These are phyloP conservation scores for Ogataea pini DNA, from an alignment of 805 yeast species.

Conservation along the genomic window DNA sequence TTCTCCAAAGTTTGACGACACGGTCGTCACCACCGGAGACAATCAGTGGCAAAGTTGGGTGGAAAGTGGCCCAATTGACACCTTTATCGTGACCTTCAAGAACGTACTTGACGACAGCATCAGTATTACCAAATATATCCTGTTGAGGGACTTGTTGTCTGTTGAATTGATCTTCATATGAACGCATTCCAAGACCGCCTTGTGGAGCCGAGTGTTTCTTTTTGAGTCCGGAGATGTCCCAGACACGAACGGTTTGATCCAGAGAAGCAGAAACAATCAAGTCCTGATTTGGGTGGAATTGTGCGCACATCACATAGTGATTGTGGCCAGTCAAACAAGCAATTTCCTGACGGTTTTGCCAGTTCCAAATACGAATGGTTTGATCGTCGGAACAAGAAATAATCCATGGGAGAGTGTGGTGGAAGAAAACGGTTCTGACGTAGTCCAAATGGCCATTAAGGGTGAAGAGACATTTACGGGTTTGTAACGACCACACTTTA, in stretches of 20 bases:
- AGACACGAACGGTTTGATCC: slow-evolving; percentile 98
- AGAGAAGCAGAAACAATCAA: slow-evolving; percentile 92
- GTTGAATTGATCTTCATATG: slow-evolving; percentile 51
- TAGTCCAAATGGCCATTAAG: slow-evolving; percentile 93
- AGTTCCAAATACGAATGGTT: slow-evolving; percentile 98
- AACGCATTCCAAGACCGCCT: slow-evolving; percentile 38
- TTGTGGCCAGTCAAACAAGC: slow-evolving; percentile 98
- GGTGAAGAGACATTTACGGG: slow-evolving; percentile 89
- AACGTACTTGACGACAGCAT: slow-evolving; percentile 92
- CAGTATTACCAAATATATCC: slow-evolving; percentile 92
- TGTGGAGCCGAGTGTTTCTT: slow-evolving; percentile 86
- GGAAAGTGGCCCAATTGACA: slow-evolving; percentile 98
- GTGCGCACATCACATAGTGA: slow-evolving; percentile 98
- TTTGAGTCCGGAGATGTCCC: slow-evolving; percentile 96
- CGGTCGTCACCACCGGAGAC: slow-evolving; percentile 97
- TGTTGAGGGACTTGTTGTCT: slow-evolving; percentile 76
- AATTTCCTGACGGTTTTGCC: slow-evolving; percentile 98
- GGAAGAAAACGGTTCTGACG: slow-evolving; percentile 92
- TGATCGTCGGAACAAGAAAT: slow-evolving; percentile 96
- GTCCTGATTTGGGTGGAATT: slow-evolving; percentile 95
- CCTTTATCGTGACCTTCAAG: slow-evolving; percentile 98
- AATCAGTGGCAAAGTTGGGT: slow-evolving; percentile 91
- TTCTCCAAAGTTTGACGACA: slow-evolving; percentile 93
- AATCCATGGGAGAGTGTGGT: slow-evolving; percentile 96
- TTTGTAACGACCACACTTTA: slow-evolving; percentile 93